Evolutionary conservation across 345 rosid genomes (phyloP).

Genomic region (Pistacia atlantica): DNA sequence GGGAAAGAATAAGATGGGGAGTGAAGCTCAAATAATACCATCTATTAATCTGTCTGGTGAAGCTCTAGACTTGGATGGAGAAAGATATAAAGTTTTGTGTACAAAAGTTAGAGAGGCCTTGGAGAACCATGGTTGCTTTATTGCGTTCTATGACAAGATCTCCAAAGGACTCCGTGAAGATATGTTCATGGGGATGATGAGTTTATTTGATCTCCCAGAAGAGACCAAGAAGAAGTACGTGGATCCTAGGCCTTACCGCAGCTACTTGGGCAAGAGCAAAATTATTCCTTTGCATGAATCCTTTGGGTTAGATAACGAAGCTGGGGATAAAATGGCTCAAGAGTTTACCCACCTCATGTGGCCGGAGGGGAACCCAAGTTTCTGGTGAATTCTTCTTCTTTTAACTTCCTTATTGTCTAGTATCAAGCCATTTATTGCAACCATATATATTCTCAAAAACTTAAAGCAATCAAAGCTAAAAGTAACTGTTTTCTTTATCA

Average conservation of each 20-base stretch:
- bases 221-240: constrained; percentile 38
- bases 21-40: constrained; percentile 32
- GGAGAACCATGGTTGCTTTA: constrained; percentile 45
- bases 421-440: too few species aligned
- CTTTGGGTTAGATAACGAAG: constrained; percentile 45
- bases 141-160: constrained; percentile 21
- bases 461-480: too few species aligned
- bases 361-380: constrained; percentile 44
- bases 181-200: constrained; percentile 25
- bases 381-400: constrained; percentile 29
- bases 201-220: constrained; percentile 46
- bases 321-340: constrained; percentile 9
- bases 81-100: constrained; percentile 28
- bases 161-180: constrained; percentile 18
- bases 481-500: too few species aligned
- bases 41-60: constrained; percentile 26
- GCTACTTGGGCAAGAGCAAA: constrained; percentile 34
- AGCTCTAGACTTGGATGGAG: background rate
- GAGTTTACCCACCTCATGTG: constrained; percentile 49
- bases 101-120: constrained; percentile 40
- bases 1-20: background rate
- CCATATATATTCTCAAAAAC: too few species aligned
- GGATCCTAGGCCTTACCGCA: constrained; percentile 38
- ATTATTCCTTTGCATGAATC: constrained; percentile 36
- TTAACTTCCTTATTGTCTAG: background rate